phyloP scores from a whole-genome alignment of 192 early-diverging fungal species.

The Entomortierella beljakovae region DNA sequence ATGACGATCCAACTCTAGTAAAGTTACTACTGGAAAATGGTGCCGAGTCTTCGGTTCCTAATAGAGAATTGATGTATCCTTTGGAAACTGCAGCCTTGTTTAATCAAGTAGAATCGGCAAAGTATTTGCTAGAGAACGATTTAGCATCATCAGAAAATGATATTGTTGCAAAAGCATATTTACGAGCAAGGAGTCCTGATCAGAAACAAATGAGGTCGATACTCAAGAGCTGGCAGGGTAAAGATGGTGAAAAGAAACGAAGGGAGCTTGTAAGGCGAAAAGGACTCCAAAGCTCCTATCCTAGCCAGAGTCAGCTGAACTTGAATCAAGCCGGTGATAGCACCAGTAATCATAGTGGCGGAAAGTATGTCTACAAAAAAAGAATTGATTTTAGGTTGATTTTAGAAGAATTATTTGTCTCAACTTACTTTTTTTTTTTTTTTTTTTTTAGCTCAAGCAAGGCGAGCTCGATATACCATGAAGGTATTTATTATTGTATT shows the following conservation, averaged over 20 bases:
- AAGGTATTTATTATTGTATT: slow-evolving; percentile 3
- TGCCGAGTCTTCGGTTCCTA: slow-evolving; percentile 30
- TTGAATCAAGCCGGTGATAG: slow-evolving; percentile 18
- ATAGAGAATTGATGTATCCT: slow-evolving; percentile 48
- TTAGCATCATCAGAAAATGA: slow-evolving; percentile 17
- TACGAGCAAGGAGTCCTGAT: slow-evolving; percentile 26
- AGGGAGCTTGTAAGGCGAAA: slow-evolving; percentile 14
- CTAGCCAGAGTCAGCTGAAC: slow-evolving; percentile 17
- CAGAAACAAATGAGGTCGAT: slow-evolving; percentile 38
- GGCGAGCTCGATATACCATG: slow-evolving; percentile 25
- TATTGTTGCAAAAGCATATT: slow-evolving; percentile 21
- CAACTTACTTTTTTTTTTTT: background rate
- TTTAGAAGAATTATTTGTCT: background rate
- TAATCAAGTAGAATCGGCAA: slow-evolving; percentile 33
- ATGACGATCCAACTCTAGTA: slow-evolving; percentile 40
- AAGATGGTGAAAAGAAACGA: slow-evolving; percentile 34
- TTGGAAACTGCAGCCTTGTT: slow-evolving; percentile 40
- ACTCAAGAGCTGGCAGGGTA: slow-evolving; percentile 40
- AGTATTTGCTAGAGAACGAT: slow-evolving; percentile 43
- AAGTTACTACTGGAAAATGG: slow-evolving; percentile 45
- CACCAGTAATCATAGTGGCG: slow-evolving; percentile 26
- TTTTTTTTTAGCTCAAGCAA: slow-evolving; percentile 19
- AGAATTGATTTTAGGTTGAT: background rate
- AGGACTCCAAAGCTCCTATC: background rate
- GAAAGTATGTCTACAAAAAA: slow-evolving; percentile 31